Percentiles rank a stretch among this genome's conserved stretches.
Evolutionary conservation across 2,329 filamentous ascomycete genomes (phyloP).

Genomic region (Drechslera avenae): DNA sequence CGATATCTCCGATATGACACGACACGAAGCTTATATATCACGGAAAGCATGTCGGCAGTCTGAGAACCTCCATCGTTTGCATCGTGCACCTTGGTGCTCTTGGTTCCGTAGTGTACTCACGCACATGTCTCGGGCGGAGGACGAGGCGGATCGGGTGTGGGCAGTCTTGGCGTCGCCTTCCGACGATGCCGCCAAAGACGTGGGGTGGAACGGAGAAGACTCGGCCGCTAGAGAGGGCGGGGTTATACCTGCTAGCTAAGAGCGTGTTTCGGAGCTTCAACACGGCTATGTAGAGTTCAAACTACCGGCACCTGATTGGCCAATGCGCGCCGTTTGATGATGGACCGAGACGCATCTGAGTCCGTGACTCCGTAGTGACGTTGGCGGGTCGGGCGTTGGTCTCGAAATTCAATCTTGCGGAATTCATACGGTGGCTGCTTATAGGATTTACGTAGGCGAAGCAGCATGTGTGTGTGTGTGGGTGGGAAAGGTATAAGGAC

Average conservation of each 20-base stretch:
- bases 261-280: slow-evolving; percentile 21
- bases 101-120: neutral
- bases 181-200: neutral
- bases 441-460: neutral
- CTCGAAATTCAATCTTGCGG: slow-evolving; percentile 10
- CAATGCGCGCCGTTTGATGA: neutral
- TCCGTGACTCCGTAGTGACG: slow-evolving; percentile 9
- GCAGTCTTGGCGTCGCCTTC: slow-evolving; percentile 9
- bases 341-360: slow-evolving; percentile 1
- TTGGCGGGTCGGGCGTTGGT: slow-evolving; percentile 18
- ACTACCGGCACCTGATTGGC: slow-evolving; percentile 21
- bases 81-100: neutral
- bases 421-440: neutral
- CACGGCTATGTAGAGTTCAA: slow-evolving; percentile 22
- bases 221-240: slow-evolving; percentile 30
- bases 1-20: slow-evolving; percentile 1
- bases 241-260: slow-evolving; percentile 17
- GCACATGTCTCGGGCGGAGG: slow-evolving; percentile 8
- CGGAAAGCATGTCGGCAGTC: slow-evolving; percentile 1
- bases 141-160: slow-evolving; percentile 6
- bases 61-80: too few relatives aligned
- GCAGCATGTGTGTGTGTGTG: neutral
- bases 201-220: slow-evolving; percentile 22
- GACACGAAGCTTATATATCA: neutral
- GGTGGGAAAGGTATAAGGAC: slow-evolving; percentile 8